Base-by-base conservation (phyloP, 139 green algal genomes). In the Chlorella sp. region DNA sequence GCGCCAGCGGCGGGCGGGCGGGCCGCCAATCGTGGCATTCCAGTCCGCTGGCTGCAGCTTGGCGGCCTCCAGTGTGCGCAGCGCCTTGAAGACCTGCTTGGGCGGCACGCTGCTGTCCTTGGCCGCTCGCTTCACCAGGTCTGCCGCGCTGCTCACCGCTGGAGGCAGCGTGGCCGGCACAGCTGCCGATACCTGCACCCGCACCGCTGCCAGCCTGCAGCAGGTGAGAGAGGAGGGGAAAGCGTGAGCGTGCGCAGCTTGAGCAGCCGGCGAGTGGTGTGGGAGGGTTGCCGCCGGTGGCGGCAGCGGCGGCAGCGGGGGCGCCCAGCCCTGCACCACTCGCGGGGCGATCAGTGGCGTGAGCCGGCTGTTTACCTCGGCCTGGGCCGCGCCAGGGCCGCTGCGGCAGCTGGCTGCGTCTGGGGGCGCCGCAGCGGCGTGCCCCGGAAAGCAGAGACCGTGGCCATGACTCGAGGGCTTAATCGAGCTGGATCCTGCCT, bases 1-100 rank as follows among this genome's bases (percentile, higher is more conserved):
- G 26, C 75, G 74, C 89, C 89, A 93, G 30, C 86, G 72, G 47
- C 78, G 86, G 20, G 88, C 89, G 11, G 87, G 87, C 13, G 82
- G 73, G 16, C 83, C 84, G 15, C 88, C 87, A 23, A 92, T 81
- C 25, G 80, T 78, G 28, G 44, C 13, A 7, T 39, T 26, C 73
- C 73, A 65, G 17, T 64, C 73, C 6, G 28, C 30, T 21, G 73
- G 73, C 47, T 57, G 74, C 55, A 90, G 51, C 74, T 90, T 90
- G n/a, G 79, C 79, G 20, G 87, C 69, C 55, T 91, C 87, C 39
- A 91, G 68, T 20, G 39, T 36, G 3, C 44, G 63, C 30, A 91
- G 60, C 9, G 87, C 87, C 4, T 76, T 28, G 30, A 87, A 87
- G 16, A 91, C 84, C 28, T 73, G 56, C 7, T 38, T 25, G 18